Base-by-base conservation (phyloP, 805 yeast species). In the Starmerella powellii region DNA sequence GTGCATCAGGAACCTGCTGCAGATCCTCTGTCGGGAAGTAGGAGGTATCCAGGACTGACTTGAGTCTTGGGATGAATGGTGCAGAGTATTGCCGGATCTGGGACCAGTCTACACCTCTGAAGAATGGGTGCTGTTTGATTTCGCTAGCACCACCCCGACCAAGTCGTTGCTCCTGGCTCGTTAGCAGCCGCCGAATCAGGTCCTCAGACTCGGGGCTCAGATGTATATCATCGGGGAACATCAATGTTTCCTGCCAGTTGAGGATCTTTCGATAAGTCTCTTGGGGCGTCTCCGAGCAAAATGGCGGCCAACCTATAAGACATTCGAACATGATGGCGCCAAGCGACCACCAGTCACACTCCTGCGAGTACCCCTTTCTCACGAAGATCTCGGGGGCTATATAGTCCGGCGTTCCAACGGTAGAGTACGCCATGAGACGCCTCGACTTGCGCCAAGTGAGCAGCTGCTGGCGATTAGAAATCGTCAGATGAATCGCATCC, bases 281-380 rank as follows among this genome's bases (percentile, higher is more conserved):
- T 47, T 84, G 94, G 10, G 95, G 94, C 10, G 94, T 82, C 56
- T 86, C 95, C 0, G 91, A 78, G 64, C 95, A 86, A 62, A 86
- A 86, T 36, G 96, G 96, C 20, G 96, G 95, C 94, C 95, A 86
- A 26, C 96, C 96, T 46, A 86, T 82, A 48, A 86, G 66, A 65
- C 96, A 86, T 68, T 86, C 96, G 62, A 80, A 86, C 96, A 86
- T 87, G 57, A 86, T 86, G 1, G 95, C 94, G 24, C 96, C 96
- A 34, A 86, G 64, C 8, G 94, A 81, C 96, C 96, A 86, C 96
- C 96, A 86, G 62, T 86, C 96, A 64, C 96, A 86, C 58, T 86
- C 95, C 63, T 85, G 94, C 11, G 95, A 94, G 62, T 86, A 86
- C 4, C 96, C 96, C 64, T 86, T 91, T 54, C 85, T 85, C 37